phyloP scores from a whole-genome alignment of 345 rosid genomes.

The Hibiscus mutabilis region DNA sequence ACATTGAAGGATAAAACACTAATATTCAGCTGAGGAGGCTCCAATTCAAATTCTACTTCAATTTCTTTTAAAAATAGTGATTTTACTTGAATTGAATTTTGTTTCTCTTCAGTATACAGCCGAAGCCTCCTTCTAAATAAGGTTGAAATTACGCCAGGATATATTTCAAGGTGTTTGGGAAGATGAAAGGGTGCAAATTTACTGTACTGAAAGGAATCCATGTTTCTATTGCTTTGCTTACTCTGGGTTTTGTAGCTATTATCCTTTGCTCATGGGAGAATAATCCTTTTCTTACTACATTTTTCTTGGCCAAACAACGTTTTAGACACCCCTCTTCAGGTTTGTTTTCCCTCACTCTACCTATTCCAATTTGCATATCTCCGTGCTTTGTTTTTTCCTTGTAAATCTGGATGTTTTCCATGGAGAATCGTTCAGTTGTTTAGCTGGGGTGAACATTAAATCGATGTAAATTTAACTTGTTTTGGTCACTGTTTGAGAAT shows the following conservation, averaged over 20 bases:
- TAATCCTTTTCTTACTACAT: slow-evolving; percentile 33
- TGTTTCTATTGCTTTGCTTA: slow-evolving; percentile 28
- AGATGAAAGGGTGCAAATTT: slow-evolving; percentile 41
- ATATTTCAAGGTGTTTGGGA: neutral
- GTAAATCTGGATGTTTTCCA: neutral
- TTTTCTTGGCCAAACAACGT: slow-evolving; percentile 28
- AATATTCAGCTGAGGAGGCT: neutral
- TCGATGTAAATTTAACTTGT: neutral
- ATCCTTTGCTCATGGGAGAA: slow-evolving; percentile 40
- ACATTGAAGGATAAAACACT: neutral
- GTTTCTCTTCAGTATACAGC: neutral
- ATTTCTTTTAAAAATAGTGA: neutral
- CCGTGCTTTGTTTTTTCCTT: neutral
- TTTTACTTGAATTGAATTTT: neutral
- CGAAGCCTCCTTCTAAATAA: neutral
- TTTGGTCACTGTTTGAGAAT: neutral
- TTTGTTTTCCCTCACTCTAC: slow-evolving; percentile 13
- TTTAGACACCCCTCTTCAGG: slow-evolving; percentile 41
- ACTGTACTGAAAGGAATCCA: slow-evolving; percentile 30
- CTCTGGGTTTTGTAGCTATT: slow-evolving; percentile 27
- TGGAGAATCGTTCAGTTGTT: neutral
- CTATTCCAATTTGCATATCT: neutral
- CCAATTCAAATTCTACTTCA: neutral
- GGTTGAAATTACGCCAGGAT: neutral
- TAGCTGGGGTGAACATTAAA: neutral